Percentiles rank a stretch among this genome's conserved stretches.
Evolutionary conservation across 192 early-diverging fungal genomes (phyloP).

Genomic region (Podila clonocystis): DNA sequence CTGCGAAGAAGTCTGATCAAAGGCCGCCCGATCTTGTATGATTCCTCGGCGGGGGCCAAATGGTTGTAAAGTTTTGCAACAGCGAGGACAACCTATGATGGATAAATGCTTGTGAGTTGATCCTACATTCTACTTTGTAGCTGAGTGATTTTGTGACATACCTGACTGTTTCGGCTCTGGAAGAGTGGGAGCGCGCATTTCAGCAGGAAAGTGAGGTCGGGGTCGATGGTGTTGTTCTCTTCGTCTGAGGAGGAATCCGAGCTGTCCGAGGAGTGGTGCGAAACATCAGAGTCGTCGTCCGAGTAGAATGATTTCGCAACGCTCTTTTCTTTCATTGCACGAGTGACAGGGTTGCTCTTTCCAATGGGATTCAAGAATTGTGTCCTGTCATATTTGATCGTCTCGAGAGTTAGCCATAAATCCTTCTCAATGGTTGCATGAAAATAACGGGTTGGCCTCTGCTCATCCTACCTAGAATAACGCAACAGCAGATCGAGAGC

Average conservation of each 20-base stretch:
- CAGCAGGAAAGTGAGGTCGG: constrained; percentile 83
- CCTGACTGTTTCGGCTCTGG: constrained; percentile 86
- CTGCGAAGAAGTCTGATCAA: constrained; percentile 80
- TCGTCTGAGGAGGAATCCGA: constrained; percentile 36
- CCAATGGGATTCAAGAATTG: constrained; percentile 51
- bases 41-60: constrained; percentile 65
- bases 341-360: constrained; percentile 1
- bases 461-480: constrained; percentile 72
- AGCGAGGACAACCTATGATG: constrained; percentile 69
- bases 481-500: constrained; percentile 80
- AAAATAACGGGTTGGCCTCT: not conserved
- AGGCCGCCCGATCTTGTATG: constrained; percentile 70
- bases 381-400: constrained; percentile 13
- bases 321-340: constrained; percentile 49
- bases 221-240: constrained; percentile 64
- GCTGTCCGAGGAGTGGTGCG: constrained; percentile 38
- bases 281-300: constrained; percentile 59
- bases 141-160: constrained; percentile 15
- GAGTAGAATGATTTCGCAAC: constrained; percentile 58
- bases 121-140: not conserved
- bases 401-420: not conserved
- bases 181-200: constrained; percentile 75
- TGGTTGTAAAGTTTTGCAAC: constrained; percentile 76
- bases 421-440: not conserved
- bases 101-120: not conserved